Percentiles rank a stretch among this genome's conserved stretches.
These are phyloP conservation scores for Salix brachista DNA, from an alignment of 345 rosid species.

Conservation along the genomic window DNA sequence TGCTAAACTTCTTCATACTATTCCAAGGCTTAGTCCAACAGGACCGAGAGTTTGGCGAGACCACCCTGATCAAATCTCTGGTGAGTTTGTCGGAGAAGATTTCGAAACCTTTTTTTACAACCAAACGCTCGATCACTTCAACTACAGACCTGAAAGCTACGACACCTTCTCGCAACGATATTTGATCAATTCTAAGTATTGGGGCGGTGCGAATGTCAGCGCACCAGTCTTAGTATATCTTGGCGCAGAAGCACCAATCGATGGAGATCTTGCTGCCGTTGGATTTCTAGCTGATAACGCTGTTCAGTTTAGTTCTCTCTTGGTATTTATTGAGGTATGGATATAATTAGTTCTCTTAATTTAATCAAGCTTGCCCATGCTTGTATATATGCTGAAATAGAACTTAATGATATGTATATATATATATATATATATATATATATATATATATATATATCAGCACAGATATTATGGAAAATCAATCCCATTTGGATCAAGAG, in stretches of 20 bases:
- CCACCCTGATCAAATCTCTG: background rate
- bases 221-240: slow-evolving; percentile 40
- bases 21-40: slow-evolving; percentile 37
- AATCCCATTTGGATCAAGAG: slow-evolving; percentile 42
- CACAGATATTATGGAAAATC: slow-evolving; percentile 49
- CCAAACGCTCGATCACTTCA: slow-evolving; percentile 53
- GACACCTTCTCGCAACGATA: slow-evolving; percentile 35
- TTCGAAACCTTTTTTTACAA: slow-evolving; percentile 30
- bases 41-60: slow-evolving; percentile 9
- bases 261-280: background rate
- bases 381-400: background rate
- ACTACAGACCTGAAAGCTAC: slow-evolving; percentile 39
- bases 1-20: background rate
- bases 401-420: background rate
- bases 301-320: slow-evolving; percentile 23
- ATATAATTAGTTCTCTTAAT: background rate
- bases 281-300: slow-evolving; percentile 41
- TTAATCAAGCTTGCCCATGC: background rate
- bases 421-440: no score
- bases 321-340: slow-evolving; percentile 40
- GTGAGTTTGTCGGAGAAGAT: slow-evolving; percentile 12
- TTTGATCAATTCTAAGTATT: slow-evolving; percentile 30
- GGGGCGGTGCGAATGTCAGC: slow-evolving; percentile 33
- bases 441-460: background rate
- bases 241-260: slow-evolving; percentile 33